A percentile compares a stretch with the other conserved stretches of the same genome.
Conservation (phyloP, 108 stramenopile species). For the Skeletonema menzelii region DNA sequence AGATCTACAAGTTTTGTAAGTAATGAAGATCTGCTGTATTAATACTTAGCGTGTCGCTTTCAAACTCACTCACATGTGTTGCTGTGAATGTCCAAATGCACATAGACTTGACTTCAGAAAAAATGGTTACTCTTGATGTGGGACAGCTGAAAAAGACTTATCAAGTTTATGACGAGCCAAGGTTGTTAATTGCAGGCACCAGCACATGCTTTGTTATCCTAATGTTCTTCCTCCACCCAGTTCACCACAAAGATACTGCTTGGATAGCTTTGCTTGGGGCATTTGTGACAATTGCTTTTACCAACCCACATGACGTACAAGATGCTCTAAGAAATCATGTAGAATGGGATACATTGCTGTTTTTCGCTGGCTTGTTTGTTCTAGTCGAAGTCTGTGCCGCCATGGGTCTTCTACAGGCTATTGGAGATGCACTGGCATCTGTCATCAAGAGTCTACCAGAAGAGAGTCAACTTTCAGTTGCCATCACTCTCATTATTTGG, state of each 20-base stretch:
- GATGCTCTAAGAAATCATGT: conserved; percentile 63
- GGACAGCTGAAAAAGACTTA: conserved; percentile 51
- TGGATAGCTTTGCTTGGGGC: conserved; percentile 70
- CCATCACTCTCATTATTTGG: conserved; percentile 62
- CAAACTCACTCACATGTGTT: not conserved
- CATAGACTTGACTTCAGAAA: conserved; percentile 13
- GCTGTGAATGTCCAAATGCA: not conserved
- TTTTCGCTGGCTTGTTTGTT: conserved; percentile 70
- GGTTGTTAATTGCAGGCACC: conserved; percentile 51
- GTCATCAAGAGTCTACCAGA: conserved; percentile 50
- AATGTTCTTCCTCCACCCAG: conserved; percentile 68
- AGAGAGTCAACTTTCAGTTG: conserved; percentile 49
- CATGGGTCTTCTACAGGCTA: conserved; percentile 57
- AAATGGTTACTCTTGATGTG: conserved; percentile 52
- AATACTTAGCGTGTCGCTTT: not conserved
- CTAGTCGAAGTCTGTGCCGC: conserved; percentile 67
- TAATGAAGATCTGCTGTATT: not conserved
- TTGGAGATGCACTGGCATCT: conserved; percentile 49
- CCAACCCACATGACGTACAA: conserved; percentile 72
- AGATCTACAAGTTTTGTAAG: conserved; percentile 43
- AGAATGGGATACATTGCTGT: conserved; percentile 71
- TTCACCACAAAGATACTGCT: conserved; percentile 74
- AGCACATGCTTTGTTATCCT: conserved; percentile 54
- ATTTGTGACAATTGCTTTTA: conserved; percentile 59
- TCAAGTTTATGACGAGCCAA: conserved; percentile 56